Evolutionary conservation across 352 stramenopile genomes (phyloP), one percentile per base, ranked within the genome.

Genomic region (Halophytophthora batemanensis): DNA sequence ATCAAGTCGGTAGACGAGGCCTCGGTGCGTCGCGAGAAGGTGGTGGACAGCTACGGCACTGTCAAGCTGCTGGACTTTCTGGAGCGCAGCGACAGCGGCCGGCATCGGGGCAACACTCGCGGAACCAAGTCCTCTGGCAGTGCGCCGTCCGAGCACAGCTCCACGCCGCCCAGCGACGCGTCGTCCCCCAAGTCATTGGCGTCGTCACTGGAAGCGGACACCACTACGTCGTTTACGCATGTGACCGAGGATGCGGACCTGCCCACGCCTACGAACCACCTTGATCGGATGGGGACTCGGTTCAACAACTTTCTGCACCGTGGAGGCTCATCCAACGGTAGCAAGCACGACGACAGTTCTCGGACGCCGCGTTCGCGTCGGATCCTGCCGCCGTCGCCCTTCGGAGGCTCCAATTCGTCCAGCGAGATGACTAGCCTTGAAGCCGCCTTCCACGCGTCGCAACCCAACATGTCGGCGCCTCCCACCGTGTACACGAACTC

Each of bases 1-100:
- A 74, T 82, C 62, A 82, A 74, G 44, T 76, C 71, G 3, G 65
- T 82, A 14, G 71, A 82, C 45, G 71, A 82, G 36, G 59, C 71
- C 13, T 77, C 64, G 19, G 62, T 82, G 17, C 62, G 74, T 33
- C 65, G 71, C 17, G 71, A 82, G 55, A 74, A 60, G 6, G 65
- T 82, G 22, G 54, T 74, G 28, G 71, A 82, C 41, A 63, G 66
- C n/a, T 82, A 82, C 50, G 71, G 71, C 19, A 71, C 70, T 1
- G 62, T 74, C n/a, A 71, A 76, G 13, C 49, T 82, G 25, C 48
- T 82, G 11, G 71, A 82, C 31, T 77, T 76, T 37, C 38, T 79
- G 35, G 71, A 82, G 33, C 68, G 63, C 11, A 66, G 48, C 8
- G 63, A 71, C 18, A 18, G 52, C 2, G 28, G 42, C 35, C 69